Percentiles rank a stretch among this genome's conserved stretches.
phyloP scores from a whole-genome alignment of 2,329 filamentous ascomycete genomes.

The Aspergillus sp. region DNA sequence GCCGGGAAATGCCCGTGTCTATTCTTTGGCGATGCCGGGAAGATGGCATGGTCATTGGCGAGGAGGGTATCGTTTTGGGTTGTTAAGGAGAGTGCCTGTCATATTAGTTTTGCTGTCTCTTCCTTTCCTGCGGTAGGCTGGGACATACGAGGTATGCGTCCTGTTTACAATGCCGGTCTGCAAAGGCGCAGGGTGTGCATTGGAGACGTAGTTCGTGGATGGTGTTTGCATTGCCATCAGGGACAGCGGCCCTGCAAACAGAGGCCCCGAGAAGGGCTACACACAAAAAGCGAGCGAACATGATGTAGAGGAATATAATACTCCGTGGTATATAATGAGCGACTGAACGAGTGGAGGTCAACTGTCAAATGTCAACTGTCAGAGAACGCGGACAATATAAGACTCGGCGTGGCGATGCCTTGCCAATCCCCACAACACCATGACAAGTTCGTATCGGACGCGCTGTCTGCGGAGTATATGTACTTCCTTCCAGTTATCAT shows the following conservation, averaged over 20 bases:
- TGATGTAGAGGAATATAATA: not conserved
- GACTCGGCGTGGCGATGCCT: too few species aligned
- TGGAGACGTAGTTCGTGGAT: slow-evolving; percentile 3
- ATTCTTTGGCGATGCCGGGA: slow-evolving; percentile 13
- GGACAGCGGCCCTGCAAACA: too few species aligned
- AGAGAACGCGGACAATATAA: too few species aligned
- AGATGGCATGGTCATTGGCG: slow-evolving; percentile 22
- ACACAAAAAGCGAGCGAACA: slow-evolving; percentile 11
- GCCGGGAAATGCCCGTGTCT: slow-evolving; percentile 13
- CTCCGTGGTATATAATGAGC: too few species aligned
- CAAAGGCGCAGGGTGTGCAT: slow-evolving; percentile 11
- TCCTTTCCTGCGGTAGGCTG: too few species aligned
- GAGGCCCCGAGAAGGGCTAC: not conserved
- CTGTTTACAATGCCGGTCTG: slow-evolving; percentile 5
- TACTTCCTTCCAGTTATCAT: too few species aligned
- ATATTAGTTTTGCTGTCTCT: not conserved
- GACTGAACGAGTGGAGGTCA: too few species aligned
- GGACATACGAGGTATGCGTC: slow-evolving; percentile 9
- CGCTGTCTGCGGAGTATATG: too few species aligned
- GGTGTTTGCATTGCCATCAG: not conserved
- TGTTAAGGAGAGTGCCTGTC: slow-evolving; percentile 22
- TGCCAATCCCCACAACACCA: too few species aligned
- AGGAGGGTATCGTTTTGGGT: slow-evolving; percentile 19
- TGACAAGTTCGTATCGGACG: too few species aligned
- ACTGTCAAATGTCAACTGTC: too few species aligned